Evolutionary conservation across 1,139 yeast species (phyloP).

Genomic region (Candida sanyaensis): DNA sequence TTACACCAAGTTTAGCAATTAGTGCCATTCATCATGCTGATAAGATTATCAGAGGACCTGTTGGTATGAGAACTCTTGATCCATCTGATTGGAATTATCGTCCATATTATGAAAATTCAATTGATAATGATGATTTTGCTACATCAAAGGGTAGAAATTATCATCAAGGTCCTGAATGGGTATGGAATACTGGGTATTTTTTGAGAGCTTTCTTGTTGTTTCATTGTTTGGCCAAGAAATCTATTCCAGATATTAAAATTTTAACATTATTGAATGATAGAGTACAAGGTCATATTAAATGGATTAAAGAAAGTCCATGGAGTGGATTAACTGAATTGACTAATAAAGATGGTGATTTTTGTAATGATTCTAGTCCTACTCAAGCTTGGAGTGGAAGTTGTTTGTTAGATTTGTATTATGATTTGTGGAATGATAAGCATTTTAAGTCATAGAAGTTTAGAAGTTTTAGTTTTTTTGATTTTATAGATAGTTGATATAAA

Average conservation of each 20-base stretch:
- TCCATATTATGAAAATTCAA: conserved; percentile 82
- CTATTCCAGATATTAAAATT: conserved; percentile 34
- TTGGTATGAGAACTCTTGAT: conserved; percentile 90
- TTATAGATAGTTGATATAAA: neutral
- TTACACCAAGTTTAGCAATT: conserved; percentile 60
- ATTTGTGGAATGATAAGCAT: conserved; percentile 41
- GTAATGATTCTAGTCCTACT: conserved; percentile 88
- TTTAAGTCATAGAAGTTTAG: conserved; percentile 3
- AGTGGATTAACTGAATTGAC: conserved; percentile 93
- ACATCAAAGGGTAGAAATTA: conserved; percentile 95
- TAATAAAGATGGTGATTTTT: conserved; percentile 78
- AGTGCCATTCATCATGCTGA: conserved; percentile 74
- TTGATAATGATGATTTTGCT: conserved; percentile 83
- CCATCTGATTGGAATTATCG: conserved; percentile 90
- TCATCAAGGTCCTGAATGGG: conserved; percentile 99
- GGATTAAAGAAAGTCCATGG: conserved; percentile 82
- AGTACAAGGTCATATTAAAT: conserved; percentile 61
- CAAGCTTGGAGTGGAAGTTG: conserved; percentile 97
- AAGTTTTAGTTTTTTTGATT: too few species aligned
- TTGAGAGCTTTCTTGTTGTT: conserved; percentile 71
- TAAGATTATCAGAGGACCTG: conserved; percentile 73
- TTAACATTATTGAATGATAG: conserved; percentile 51
- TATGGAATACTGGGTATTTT: conserved; percentile 88
- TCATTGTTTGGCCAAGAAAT: conserved; percentile 32
- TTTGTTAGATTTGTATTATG: conserved; percentile 75